Percentiles rank a stretch among this genome's conserved stretches.
phyloP scores from a whole-genome alignment of 768 basidiomycete genomes.

The Coprinopsis sp. region DNA sequence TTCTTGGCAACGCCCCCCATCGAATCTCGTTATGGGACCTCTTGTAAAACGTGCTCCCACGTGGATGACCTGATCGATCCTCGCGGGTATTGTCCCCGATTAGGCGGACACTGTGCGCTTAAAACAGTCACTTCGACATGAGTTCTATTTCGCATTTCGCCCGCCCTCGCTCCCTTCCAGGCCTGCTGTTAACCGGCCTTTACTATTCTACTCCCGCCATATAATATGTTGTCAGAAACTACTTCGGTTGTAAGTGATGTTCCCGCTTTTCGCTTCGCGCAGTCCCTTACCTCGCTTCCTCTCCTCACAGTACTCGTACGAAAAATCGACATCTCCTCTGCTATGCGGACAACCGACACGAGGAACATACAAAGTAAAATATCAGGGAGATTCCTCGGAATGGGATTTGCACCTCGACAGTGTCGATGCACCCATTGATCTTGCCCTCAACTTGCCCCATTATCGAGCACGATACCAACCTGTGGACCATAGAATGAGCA shows the following conservation, averaged over 20 bases:
- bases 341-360: constrained; percentile 18
- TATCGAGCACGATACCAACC: constrained; percentile 76
- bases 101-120: neutral
- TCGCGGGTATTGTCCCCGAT: constrained; percentile 6
- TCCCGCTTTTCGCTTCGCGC: neutral
- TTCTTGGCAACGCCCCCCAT: constrained; percentile 8
- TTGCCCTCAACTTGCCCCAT: constrained; percentile 69
- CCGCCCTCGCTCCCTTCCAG: neutral
- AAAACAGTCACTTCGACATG: neutral
- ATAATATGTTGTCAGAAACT: constrained; percentile 10
- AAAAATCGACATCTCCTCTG: constrained; percentile 6
- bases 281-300: neutral
- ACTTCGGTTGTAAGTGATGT: constrained; percentile 9
- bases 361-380: constrained; percentile 64
- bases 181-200: neutral
- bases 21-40: constrained; percentile 3
- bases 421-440: constrained; percentile 48
- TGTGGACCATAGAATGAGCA: constrained; percentile 63
- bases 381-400: constrained; percentile 48
- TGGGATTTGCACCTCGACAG: constrained; percentile 66
- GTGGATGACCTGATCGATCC: constrained; percentile 10
- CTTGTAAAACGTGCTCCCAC: constrained; percentile 13
- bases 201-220: neutral
- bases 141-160: constrained; percentile 4
- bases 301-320: constrained; percentile 7